Evolutionary conservation across 78 protist species (phyloP).

Genomic region (Guillardia theta): DNA sequence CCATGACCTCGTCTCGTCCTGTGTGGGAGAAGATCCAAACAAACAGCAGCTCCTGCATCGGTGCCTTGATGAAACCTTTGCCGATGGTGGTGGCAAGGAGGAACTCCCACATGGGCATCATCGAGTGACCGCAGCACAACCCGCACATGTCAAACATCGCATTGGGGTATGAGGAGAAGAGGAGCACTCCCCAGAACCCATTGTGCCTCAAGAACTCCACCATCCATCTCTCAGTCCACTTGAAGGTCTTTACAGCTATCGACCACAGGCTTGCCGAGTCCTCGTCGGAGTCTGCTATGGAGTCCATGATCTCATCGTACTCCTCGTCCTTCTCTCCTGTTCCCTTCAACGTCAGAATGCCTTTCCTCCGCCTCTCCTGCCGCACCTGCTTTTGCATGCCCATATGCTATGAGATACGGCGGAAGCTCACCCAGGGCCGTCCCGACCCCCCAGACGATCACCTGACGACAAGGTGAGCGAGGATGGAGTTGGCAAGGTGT

Average conservation of each 20-base stretch:
- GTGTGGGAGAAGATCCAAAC: not conserved
- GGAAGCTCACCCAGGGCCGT: conserved; percentile 34
- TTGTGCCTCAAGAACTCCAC: not conserved
- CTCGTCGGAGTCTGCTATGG: not conserved
- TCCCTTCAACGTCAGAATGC: not conserved
- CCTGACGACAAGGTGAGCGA: not conserved
- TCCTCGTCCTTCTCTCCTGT: conserved; percentile 28
- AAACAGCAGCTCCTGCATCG: not conserved
- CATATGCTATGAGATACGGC: not conserved
- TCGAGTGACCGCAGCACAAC: conserved; percentile 11
- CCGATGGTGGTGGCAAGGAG: not conserved
- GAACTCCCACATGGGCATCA: conserved; percentile 7
- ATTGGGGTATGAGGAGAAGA: not conserved
- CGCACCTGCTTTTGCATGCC: not conserved
- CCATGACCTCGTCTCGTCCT: not conserved
- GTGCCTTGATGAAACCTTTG: not conserved
- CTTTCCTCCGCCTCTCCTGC: not conserved
- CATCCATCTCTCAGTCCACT: not conserved
- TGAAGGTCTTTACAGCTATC: not conserved
- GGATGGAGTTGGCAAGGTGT: not conserved
- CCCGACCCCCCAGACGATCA: conserved; percentile 27
- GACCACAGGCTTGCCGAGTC: not conserved
- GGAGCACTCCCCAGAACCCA: conserved; percentile 16
- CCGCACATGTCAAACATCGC: conserved; percentile 1
- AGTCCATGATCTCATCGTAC: not conserved